Conservation (phyloP, 192 early-diverging fungal species). For the Coemansia sp. region DNA sequence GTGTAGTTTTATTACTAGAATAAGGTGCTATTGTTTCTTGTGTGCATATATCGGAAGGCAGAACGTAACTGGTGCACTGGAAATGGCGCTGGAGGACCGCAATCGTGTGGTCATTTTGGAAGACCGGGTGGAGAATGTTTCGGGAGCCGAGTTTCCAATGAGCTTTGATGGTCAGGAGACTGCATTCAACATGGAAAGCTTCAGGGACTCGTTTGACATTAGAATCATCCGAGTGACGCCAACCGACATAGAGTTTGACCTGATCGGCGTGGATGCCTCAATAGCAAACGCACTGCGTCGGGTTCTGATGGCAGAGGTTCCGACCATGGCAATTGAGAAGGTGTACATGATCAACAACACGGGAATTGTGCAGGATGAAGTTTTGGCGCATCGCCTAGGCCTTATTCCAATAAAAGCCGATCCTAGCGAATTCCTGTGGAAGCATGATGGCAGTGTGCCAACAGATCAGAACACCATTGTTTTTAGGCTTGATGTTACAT, state of each 20-base stretch:
- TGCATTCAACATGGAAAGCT: constrained; percentile 28
- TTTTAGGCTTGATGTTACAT: constrained; percentile 77
- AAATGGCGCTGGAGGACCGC: constrained; percentile 48
- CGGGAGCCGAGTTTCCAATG: constrained; percentile 49
- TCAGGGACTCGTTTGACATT: constrained; percentile 43
- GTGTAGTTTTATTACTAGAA: too few relatives aligned
- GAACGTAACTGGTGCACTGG: background rate
- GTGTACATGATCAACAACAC: constrained; percentile 93
- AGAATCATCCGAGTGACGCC: constrained; percentile 38
- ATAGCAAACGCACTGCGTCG: constrained; percentile 93
- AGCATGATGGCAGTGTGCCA: constrained; percentile 66
- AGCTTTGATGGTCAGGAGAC: constrained; percentile 28
- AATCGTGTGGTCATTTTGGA: constrained; percentile 51
- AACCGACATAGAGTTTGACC: constrained; percentile 89
- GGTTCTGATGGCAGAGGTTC: constrained; percentile 92
- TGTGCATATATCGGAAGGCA: too few relatives aligned
- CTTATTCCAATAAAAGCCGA: constrained; percentile 89
- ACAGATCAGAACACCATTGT: constrained; percentile 95
- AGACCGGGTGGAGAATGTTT: constrained; percentile 55
- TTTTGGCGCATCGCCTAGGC: constrained; percentile 88
- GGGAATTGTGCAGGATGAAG: constrained; percentile 87
- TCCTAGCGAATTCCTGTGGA: constrained; percentile 77
- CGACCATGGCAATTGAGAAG: constrained; percentile 96
- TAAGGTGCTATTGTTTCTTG: too few relatives aligned
- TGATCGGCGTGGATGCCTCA: constrained; percentile 89